A percentile compares a stretch with the other conserved stretches of the same genome.
Evolutionary conservation across 2,329 filamentous ascomycete genomes (phyloP).

Genomic region (Helotiales sp.): DNA sequence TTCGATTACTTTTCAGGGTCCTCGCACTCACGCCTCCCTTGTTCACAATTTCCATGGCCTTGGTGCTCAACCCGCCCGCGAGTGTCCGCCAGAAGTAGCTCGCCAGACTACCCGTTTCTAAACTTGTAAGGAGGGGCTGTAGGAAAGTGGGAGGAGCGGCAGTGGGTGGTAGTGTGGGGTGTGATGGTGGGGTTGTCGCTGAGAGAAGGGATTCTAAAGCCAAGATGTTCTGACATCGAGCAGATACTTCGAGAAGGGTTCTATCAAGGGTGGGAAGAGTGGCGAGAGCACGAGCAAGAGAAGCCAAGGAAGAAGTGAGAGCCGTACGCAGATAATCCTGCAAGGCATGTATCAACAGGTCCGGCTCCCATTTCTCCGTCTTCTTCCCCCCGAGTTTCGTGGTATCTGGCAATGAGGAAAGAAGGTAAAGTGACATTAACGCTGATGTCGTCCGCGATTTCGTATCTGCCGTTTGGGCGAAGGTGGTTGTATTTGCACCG

Average conservation of each 20-base stretch:
- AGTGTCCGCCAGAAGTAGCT: constrained; percentile 95
- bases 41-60: constrained; percentile 83
- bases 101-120: constrained; percentile 86
- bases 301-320: constrained; percentile 77
- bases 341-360: constrained; percentile 74
- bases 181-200: constrained; percentile 66
- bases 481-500: constrained; percentile 56
- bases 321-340: constrained; percentile 83
- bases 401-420: constrained; percentile 68
- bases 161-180: constrained; percentile 63
- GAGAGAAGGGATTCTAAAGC: constrained; percentile 81
- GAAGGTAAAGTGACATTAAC: constrained; percentile 75
- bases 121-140: constrained; percentile 71
- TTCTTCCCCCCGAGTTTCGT: constrained; percentile 51
- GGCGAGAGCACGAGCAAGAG: constrained; percentile 75
- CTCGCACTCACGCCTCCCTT: constrained; percentile 84
- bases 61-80: constrained; percentile 74
- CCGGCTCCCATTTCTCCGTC: constrained; percentile 59
- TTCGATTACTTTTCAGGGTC: constrained; percentile 77
- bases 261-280: constrained; percentile 83
- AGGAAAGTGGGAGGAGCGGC: constrained; percentile 59
- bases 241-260: constrained; percentile 79
- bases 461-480: constrained; percentile 72
- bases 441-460: constrained; percentile 76
- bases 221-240: constrained; percentile 89